Conservation (phyloP, 1,139 yeast species). For the Hansenula anomala region DNA sequence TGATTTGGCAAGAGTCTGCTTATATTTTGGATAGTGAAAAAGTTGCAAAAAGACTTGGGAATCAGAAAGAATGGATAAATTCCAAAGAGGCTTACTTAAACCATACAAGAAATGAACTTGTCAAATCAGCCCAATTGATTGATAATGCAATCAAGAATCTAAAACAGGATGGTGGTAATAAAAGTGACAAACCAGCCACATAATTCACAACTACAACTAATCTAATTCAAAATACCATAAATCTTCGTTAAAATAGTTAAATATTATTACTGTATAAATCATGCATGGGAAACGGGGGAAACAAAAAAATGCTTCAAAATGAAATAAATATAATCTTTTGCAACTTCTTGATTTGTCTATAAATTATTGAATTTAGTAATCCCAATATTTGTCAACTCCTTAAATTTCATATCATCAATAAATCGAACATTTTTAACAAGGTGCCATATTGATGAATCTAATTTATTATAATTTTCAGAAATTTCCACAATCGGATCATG, state of each 20-base stretch:
- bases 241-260: no score
- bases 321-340: no score
- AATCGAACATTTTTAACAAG: slow-evolving; percentile 9
- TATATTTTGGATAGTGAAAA: slow-evolving; percentile 23
- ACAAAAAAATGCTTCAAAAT: no score
- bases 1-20: slow-evolving; percentile 24
- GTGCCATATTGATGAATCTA: slow-evolving; percentile 17
- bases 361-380: no score
- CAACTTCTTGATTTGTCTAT: no score
- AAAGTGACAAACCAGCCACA: no score
- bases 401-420: neutral
- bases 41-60: slow-evolving; percentile 20
- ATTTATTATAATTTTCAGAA: slow-evolving; percentile 14
- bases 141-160: slow-evolving; percentile 19
- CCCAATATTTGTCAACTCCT: no score
- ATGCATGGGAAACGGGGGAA: no score
- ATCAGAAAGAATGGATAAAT: slow-evolving; percentile 22
- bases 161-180: no score
- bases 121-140: slow-evolving; percentile 21
- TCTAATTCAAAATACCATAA: no score
- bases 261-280: no score
- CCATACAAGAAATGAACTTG: slow-evolving; percentile 16
- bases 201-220: no score
- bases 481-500: slow-evolving; percentile 19
- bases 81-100: slow-evolving; percentile 20